Evolutionary conservation across 108 stramenopile genomes (phyloP), one percentile per base, ranked within the genome.

Genomic region (Pseudonitzschia delicatissima): DNA sequence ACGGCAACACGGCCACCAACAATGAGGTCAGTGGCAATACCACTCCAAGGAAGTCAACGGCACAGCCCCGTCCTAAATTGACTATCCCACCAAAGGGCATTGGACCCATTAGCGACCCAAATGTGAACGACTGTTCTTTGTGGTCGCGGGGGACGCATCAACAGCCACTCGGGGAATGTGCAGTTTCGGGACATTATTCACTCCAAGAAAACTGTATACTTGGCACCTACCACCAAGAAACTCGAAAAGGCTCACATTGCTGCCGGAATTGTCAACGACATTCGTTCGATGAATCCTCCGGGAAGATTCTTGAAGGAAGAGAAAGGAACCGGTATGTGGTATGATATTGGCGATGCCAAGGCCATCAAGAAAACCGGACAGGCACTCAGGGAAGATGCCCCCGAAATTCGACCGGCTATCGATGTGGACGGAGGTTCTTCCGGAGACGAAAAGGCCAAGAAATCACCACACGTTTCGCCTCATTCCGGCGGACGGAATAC

Each of bases 351-450:
- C 5, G 94, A 95, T 50, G 78, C 81, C 26, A 76, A 86, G 45
- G 94, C 94, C 13, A 82, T 88, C 63, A 90, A 91, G 73, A 95
- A 95, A 62, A 79, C 87, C 8, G 87, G 91, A 28, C 94, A 95
- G 75, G 88, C 90, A 18, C 51, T 95, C 17, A 64, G 94, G 9
- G 94, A 95, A 63, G 85, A 82, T 65, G 87, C 89, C 36, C 84
- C 87, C 12, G 89, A 89, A 29, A 79, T 88, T 48, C 82, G 92
- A 45, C 76, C 80, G 15, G 82, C 80, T 36, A 51, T 74, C 32
- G 66, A 60, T 20, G 73, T 55, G 5, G 76, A 68, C 15, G 32
- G 9, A 12, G 73, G 60, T 6, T 73, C 72, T 53, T 65, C 64
- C 5, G 79, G 64, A 13, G 68, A 73, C 35, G 78, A 79, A 36